A percentile compares a stretch with the other conserved stretches of the same genome.
These are phyloP conservation scores for Dispira parvispora DNA, from an alignment of 192 early-diverging fungal genomes.

Conservation along the genomic window DNA sequence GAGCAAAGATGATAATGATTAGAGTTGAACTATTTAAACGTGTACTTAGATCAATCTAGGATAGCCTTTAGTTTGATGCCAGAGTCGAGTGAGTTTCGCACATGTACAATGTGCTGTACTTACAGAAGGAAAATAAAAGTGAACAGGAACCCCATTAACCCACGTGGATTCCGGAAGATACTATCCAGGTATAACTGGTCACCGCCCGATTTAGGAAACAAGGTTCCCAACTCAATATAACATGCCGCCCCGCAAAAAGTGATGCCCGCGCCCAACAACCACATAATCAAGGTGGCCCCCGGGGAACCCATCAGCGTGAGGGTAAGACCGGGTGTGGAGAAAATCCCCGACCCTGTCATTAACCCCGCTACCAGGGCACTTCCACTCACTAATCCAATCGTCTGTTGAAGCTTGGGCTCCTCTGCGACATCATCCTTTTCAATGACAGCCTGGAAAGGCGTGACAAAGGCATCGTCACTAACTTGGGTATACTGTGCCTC, in stretches of 20 bases:
- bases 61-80: background rate
- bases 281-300: slow-evolving; percentile 23
- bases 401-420: slow-evolving; percentile 15
- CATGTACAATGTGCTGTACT: background rate
- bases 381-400: slow-evolving; percentile 25
- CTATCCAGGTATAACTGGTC: slow-evolving; percentile 42
- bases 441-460: too few relatives aligned
- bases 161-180: slow-evolving; percentile 30
- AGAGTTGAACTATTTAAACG: too few relatives aligned
- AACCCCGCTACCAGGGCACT: slow-evolving; percentile 27
- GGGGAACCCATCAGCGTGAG: slow-evolving; percentile 18
- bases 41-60: too few relatives aligned
- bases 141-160: slow-evolving; percentile 29
- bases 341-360: slow-evolving; percentile 29
- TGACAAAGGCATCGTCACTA: too few relatives aligned
- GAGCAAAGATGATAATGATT: too few relatives aligned
- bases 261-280: slow-evolving; percentile 21
- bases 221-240: slow-evolving; percentile 35
- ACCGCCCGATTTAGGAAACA: slow-evolving; percentile 36
- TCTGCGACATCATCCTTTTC: too few relatives aligned
- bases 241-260: slow-evolving; percentile 22
- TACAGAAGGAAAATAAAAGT: slow-evolving; percentile 18
- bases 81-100: background rate
- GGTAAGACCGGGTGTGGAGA: slow-evolving; percentile 24
- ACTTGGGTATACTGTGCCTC: too few relatives aligned